Percentiles rank a stretch among this genome's conserved stretches.
phyloP scores from a whole-genome alignment of 768 basidiomycete species.

The Chalciporus pseudorubinellus region DNA sequence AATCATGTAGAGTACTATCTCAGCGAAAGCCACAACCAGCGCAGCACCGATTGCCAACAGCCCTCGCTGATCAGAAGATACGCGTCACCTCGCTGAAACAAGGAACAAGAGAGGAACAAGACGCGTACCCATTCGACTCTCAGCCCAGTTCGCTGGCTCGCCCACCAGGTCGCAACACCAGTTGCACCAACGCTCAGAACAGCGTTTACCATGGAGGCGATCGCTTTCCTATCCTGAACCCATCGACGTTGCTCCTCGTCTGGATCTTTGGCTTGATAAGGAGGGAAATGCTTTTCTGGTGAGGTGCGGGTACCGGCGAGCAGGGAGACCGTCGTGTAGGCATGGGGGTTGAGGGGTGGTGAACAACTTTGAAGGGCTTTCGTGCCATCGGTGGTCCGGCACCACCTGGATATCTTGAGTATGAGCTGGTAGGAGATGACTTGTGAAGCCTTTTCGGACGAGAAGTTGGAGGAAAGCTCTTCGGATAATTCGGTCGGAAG shows the following conservation, averaged over 20 bases:
- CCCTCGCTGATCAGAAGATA: constrained; percentile 42
- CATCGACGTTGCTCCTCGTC: constrained; percentile 46
- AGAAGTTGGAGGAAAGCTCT: constrained; percentile 41
- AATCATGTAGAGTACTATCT: constrained; percentile 68
- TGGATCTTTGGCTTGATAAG: constrained; percentile 44
- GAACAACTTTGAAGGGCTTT: constrained; percentile 37
- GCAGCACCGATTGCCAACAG: constrained; percentile 61
- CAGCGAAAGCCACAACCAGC: constrained; percentile 66
- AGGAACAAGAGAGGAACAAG: not conserved
- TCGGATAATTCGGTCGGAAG: constrained; percentile 45
- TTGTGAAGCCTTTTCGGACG: constrained; percentile 18
- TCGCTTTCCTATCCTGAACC: constrained; percentile 57
- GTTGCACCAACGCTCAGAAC: constrained; percentile 66
- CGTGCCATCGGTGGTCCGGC: constrained; percentile 51
- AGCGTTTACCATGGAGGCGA: constrained; percentile 69
- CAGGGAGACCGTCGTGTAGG: constrained; percentile 70
- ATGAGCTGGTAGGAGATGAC: constrained; percentile 64
- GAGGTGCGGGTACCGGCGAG: constrained; percentile 79
- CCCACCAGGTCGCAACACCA: constrained; percentile 73
- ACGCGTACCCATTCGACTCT: constrained; percentile 70
- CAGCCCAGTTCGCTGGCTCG: constrained; percentile 61
- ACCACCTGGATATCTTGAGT: constrained; percentile 63
- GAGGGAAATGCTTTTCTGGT: constrained; percentile 67
- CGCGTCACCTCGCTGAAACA: constrained; percentile 4
- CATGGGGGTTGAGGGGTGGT: constrained; percentile 47